Evolutionary conservation across 164 flowering plant genomes (phyloP).

Genomic region (Berberis thunbergii): DNA sequence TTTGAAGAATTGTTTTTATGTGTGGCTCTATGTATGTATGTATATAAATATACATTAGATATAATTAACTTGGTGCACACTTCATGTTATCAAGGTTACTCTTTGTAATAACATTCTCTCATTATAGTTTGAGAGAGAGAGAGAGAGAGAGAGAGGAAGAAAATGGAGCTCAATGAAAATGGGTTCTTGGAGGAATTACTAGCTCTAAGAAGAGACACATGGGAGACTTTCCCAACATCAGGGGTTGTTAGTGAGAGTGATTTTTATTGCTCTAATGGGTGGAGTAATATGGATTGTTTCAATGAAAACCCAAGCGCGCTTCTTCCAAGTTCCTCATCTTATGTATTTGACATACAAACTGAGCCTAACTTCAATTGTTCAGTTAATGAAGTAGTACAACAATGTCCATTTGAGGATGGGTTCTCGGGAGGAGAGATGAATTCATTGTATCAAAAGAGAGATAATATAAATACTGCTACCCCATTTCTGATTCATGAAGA

Average conservation of each 20-base stretch:
- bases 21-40: background rate
- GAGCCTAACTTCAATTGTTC: conserved; percentile 23
- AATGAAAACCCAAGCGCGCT: conserved; percentile 29
- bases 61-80: conserved; percentile 28
- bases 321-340: conserved; percentile 28
- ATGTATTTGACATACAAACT: conserved; percentile 18
- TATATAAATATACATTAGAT: conserved; percentile 9
- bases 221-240: conserved; percentile 20
- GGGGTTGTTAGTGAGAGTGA: conserved; percentile 15
- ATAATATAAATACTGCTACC: conserved; percentile 1
- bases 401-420: conserved; percentile 27
- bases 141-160: conserved; percentile 13
- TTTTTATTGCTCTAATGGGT: conserved; percentile 29
- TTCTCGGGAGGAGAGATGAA: conserved; percentile 26
- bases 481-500: conserved; percentile 31
- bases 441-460: conserved; percentile 16
- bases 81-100: conserved; percentile 26
- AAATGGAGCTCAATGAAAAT: conserved; percentile 49
- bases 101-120: conserved; percentile 9
- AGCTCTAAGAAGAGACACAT: conserved; percentile 38
- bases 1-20: conserved; percentile 1
- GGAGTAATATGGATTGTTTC: conserved; percentile 30
- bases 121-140: conserved; percentile 5
- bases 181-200: conserved; percentile 53
- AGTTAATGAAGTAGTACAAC: conserved; percentile 14